Base-by-base conservation (phyloP, 2,329 filamentous ascomycete species). In the Paraconiothyrium brasiliense region DNA sequence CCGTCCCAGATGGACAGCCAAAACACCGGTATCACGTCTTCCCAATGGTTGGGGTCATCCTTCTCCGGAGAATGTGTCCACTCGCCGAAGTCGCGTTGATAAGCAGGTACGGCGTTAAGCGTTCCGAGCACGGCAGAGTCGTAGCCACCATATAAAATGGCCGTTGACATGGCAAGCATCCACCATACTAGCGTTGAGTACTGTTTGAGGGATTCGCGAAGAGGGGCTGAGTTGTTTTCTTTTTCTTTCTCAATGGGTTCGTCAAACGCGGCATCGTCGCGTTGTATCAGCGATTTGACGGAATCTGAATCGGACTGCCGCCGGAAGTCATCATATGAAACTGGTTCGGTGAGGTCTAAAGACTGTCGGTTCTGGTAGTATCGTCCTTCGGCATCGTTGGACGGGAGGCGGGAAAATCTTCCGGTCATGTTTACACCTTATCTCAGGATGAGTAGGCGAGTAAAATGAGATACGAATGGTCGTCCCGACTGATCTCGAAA, bases 1-100 rank as follows among this genome's bases (percentile, higher is more conserved):
- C 79, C 78, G 47, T 78, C 79, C 82, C 82, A 84, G 14, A 84
- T 71, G 0, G 80, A 78, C 8, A 84, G 72, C 82, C 82, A 84
- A 22, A 78, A 68, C 1, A 80, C 80, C 0, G 82, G 81, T 22
- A 69, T 65, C 24, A 81, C 76, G 34, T 54, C 35, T 57, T 65
- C 52, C 27, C 22, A 43, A 9, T 56, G 37, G 11, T 35, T 9
- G 14, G 41, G 22, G 22, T 49, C 39, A 11, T 20, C 35, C 14
- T 41, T 14, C 20, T 8, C 30, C 34, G 34, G 37, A 41, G 13
- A 5, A 30, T 39, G 34, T 16, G 11, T 44, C 9, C 24, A 59
- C 20, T 65, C 62, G 3, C 86, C 86, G 69, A 86, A 88, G 64
- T 86, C 82, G 16, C 74, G 69, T 47, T 56, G 54, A 24, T 47